Percentiles rank a stretch among this genome's conserved stretches.
Evolutionary conservation across 257 asterid species (phyloP).

Genomic region (Fraxinus americana): DNA sequence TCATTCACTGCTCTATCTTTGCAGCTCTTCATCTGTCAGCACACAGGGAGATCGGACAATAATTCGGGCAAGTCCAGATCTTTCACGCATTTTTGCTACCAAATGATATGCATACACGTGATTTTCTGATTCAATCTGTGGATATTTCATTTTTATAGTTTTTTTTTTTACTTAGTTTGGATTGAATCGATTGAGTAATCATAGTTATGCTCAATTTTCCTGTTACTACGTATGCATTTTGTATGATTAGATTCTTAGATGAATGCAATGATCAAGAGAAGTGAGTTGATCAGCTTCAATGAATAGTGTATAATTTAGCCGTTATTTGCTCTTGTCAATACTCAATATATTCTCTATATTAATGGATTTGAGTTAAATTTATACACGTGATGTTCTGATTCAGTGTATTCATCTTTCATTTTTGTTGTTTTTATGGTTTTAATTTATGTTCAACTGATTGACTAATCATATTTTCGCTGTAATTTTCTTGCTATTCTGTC

Average conservation of each 20-base stretch:
- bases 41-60: neutral
- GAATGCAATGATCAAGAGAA: slow-evolving; percentile 8
- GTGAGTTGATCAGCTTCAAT: slow-evolving; percentile 18
- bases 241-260: neutral
- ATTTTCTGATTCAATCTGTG: neutral
- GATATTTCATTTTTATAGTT: neutral
- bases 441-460: too few relatives aligned
- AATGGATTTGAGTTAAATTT: slow-evolving; percentile 13
- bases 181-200: slow-evolving; percentile 14
- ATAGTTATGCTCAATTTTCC: neutral
- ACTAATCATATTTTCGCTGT: too few relatives aligned
- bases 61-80: neutral
- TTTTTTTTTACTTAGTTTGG: neutral
- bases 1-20: neutral
- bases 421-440: too few relatives aligned
- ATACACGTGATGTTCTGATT: too few relatives aligned
- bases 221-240: neutral
- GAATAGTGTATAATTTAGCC: neutral
- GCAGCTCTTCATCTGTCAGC: neutral
- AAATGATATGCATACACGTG: neutral
- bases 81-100: neutral
- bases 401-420: too few relatives aligned
- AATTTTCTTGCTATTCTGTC: too few relatives aligned
- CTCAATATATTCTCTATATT: neutral
- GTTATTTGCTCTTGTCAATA: neutral